Conservation (phyloP, 306 rosid genomes). For the Lathyrus oleraceus region DNA sequence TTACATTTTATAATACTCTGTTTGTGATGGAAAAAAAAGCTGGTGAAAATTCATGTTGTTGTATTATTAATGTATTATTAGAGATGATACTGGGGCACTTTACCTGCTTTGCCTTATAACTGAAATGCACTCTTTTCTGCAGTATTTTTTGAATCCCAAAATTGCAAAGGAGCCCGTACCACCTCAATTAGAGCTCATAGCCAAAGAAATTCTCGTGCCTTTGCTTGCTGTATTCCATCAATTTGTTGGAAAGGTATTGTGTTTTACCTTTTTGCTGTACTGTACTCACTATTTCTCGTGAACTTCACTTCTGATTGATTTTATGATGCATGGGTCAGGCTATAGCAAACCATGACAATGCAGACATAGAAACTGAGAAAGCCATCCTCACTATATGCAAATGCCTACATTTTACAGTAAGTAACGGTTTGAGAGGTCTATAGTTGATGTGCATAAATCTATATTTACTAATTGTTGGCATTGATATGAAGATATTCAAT, state of each 20-base stretch:
- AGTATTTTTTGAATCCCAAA: constrained; percentile 86
- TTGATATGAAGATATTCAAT: background rate
- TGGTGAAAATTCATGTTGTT: background rate
- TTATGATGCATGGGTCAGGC: constrained; percentile 52
- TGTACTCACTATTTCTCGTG: constrained; percentile 7
- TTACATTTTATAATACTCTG: background rate
- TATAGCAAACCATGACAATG: constrained; percentile 37
- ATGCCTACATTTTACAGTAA: constrained; percentile 81
- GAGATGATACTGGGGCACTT: background rate
- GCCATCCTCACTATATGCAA: constrained; percentile 70
- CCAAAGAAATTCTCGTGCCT: constrained; percentile 68
- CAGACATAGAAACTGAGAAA: constrained; percentile 57
- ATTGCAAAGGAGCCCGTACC: constrained; percentile 82
- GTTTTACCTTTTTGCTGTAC: constrained; percentile 2
- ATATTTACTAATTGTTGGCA: background rate
- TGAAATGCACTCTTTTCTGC: constrained; percentile 32
- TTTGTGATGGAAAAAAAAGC: background rate
- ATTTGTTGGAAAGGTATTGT: constrained; percentile 58
- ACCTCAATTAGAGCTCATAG: constrained; percentile 70
- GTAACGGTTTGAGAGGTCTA: constrained; percentile 38
- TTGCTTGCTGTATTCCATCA: constrained; percentile 68
- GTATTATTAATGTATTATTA: background rate
- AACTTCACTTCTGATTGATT: constrained; percentile 34
- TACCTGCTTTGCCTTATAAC: constrained; percentile 12
- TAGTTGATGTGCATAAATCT: constrained; percentile 6